These are phyloP conservation scores for Gymnopilus dilepis DNA, from an alignment of 768 basidiomycete species.

Conservation along the genomic window DNA sequence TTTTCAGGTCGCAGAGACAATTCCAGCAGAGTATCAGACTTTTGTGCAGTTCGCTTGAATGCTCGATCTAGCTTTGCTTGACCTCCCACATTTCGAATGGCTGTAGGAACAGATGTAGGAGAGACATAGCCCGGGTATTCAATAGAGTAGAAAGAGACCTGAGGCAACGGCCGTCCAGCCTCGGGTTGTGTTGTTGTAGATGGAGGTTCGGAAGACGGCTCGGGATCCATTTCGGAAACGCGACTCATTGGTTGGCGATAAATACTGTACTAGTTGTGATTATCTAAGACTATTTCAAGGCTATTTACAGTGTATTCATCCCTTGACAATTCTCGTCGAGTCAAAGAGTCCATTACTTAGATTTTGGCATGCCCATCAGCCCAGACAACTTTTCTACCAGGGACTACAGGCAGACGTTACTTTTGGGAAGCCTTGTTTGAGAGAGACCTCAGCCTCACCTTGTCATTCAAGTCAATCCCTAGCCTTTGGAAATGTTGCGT, in stretches of 20 bases:
- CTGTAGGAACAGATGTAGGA: conserved; percentile 61
- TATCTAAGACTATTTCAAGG: neutral
- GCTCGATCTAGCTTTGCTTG: conserved; percentile 73
- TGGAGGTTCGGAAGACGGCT: conserved; percentile 18
- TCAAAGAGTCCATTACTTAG: neutral
- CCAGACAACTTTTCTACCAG: neutral
- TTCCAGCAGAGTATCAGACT: conserved; percentile 72
- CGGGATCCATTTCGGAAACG: neutral
- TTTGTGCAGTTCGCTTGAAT: conserved; percentile 73
- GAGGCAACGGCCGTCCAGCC: conserved; percentile 52
- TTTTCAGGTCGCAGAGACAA: conserved; percentile 75
- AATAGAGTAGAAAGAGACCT: conserved; percentile 72
- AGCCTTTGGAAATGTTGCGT: conserved; percentile 58
- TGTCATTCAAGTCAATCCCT: conserved; percentile 61
- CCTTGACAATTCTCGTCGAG: neutral
- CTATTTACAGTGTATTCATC: no score
- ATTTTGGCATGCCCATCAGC: neutral
- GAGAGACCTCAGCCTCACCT: conserved; percentile 41
- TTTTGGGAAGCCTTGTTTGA: neutral
- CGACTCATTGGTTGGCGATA: neutral
- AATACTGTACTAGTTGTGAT: neutral
- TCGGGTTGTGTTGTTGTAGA: conserved; percentile 21
- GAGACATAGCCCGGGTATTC: conserved; percentile 92
- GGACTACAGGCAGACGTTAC: neutral
- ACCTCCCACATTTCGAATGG: conserved; percentile 71